Evolutionary conservation across 345 rosid genomes (phyloP), one percentile per base, ranked within the genome.

Genomic region (Camelina laxa): DNA sequence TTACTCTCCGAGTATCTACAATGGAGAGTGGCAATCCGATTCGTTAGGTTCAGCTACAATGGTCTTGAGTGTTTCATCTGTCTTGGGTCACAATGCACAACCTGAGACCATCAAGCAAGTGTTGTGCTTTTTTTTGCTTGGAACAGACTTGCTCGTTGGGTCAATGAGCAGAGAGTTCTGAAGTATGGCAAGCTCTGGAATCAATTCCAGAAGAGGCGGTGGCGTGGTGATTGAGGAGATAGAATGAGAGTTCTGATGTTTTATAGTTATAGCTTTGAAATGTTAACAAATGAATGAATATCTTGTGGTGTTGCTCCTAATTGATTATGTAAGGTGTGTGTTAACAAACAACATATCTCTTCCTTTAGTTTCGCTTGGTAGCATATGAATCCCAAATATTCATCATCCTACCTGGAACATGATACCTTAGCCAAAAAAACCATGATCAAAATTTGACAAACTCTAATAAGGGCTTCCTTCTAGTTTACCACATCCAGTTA

Each of bases 101-200:
- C n/a, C n/a, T n/a, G n/a, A n/a, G n/a, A n/a, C 82, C 0, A 75
- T 89, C 22, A 70, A 71, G 61, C 96, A 92, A 80, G 90, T 85
- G 47, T 45, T 95, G 20, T n/a, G 85, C 87, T n/a, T n/a, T n/a
- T 9, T 75, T 78, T 74, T 84, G 90, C 86, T 80, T 95, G 80
- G 96, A 90, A 68, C 85, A 88, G 79, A 86, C 91, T 12, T 95
- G 99, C 78, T 90, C 96, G 99, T 77, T 92, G 98, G 99, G 97
- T 87, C 65, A 87, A 86, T 49, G 94, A 87, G 71, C 99, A 92
- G 83, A 22, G 24, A 80, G 83, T 9, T 55, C 20, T 49, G 91
- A 87, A 80, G 84, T 81, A 56, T 92, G 92, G 96, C 60, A 82
- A 44, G 77, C 88, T 24, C 57, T 88, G 65, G 88, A 85, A 20